These are phyloP conservation scores for Nothophytophthora sp. DNA, from an alignment of 352 stramenopile species.

Conservation along the genomic window DNA sequence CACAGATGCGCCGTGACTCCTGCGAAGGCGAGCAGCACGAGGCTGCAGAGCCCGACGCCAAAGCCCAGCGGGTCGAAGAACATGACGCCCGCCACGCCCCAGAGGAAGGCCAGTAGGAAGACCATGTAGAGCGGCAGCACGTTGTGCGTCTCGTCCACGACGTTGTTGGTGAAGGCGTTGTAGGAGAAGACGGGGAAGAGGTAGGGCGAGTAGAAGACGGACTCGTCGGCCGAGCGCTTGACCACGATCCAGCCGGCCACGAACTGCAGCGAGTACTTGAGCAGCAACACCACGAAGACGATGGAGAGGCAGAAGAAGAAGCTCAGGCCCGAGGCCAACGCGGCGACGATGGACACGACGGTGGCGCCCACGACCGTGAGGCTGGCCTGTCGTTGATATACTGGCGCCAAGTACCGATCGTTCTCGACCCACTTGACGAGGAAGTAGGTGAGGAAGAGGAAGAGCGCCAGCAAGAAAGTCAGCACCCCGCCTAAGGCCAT, in stretches of 20 bases:
- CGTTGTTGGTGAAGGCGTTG: conserved; percentile 90
- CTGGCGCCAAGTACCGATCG: conserved; percentile 73
- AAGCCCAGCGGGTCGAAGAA: conserved; percentile 91
- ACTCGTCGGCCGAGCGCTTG: conserved; percentile 43
- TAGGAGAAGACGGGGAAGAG: conserved; percentile 92
- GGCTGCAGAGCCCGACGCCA: conserved; percentile 86
- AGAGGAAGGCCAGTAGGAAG: conserved; percentile 76
- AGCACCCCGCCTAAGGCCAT: conserved; percentile 56
- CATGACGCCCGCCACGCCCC: conserved; percentile 87
- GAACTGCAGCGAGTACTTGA: conserved; percentile 71
- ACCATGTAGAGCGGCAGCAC: conserved; percentile 69
- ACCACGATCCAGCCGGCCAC: conserved; percentile 64
- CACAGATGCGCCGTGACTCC: conserved; percentile 79
- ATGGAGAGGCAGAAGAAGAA: conserved; percentile 89
- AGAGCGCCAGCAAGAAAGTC: conserved; percentile 59
- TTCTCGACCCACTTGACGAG: conserved; percentile 86
- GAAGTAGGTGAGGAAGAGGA: conserved; percentile 77
- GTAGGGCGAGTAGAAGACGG: conserved; percentile 87
- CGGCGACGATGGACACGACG: conserved; percentile 34
- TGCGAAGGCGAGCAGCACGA: conserved; percentile 78
- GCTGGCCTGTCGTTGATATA: conserved; percentile 56
- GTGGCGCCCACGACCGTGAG: conserved; percentile 43
- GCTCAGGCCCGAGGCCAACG: conserved; percentile 49
- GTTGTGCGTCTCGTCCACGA: conserved; percentile 84
- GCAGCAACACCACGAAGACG: conserved; percentile 78